Evolutionary conservation across 352 stramenopile genomes (phyloP).

Genomic region (Pythium grandisporangium): DNA sequence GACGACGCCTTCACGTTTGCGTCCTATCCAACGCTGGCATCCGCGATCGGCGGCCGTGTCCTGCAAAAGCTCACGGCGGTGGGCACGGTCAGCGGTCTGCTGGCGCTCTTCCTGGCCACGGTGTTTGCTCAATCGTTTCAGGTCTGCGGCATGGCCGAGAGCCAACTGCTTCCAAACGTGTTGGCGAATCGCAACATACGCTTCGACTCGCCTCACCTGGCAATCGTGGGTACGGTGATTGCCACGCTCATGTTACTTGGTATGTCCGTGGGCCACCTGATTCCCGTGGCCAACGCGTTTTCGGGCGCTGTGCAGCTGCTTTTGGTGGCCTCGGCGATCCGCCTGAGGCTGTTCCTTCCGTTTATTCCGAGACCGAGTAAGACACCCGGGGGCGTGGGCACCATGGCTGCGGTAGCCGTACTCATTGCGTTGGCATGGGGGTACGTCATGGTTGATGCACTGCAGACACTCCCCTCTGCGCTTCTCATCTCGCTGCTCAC

Average conservation of each 20-base stretch:
- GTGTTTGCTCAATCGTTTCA: constrained; percentile 80
- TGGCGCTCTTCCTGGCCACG: constrained; percentile 80
- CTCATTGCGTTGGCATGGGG: too few relatives aligned
- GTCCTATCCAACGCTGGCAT: constrained; percentile 59
- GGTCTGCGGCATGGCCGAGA: constrained; percentile 43
- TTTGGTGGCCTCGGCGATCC: constrained; percentile 63
- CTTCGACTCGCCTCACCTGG: constrained; percentile 16
- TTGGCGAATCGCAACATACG: constrained; percentile 35
- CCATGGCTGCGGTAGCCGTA: too few relatives aligned
- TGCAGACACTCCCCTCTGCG: constrained; percentile 16
- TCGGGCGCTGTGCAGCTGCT: constrained; percentile 65
- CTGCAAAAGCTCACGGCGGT: constrained; percentile 70
- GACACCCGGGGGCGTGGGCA: constrained; percentile 4
- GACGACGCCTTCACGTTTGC: constrained; percentile 59
- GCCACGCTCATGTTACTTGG: constrained; percentile 14
- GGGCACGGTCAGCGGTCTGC: constrained; percentile 53
- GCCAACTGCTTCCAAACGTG: constrained; percentile 58
- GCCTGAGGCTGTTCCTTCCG: constrained; percentile 46
- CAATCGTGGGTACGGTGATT: constrained; percentile 16
- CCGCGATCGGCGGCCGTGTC: constrained; percentile 58
- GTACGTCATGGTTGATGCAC: constrained; percentile 42
- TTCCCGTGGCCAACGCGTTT: constrained; percentile 77
- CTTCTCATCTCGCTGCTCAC: constrained; percentile 25
- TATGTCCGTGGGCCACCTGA: constrained; percentile 32
- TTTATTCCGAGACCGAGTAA: constrained; percentile 46